Evolutionary conservation across 768 basidiomycete genomes (phyloP).

Genomic region (Jaapia argillacea): DNA sequence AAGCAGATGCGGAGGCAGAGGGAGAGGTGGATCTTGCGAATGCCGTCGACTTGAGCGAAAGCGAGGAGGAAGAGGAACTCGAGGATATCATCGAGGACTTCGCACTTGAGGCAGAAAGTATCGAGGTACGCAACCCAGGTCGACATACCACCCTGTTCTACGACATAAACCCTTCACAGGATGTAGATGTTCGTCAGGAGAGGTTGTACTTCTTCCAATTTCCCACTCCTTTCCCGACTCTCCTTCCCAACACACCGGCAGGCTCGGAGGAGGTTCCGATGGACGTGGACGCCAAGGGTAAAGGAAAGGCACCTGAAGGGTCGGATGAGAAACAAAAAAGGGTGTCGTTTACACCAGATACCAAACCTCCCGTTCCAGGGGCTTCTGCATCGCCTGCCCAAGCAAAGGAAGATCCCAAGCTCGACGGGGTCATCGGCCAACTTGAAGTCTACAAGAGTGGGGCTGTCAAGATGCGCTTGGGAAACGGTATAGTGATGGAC

Average conservation of each 20-base stretch:
- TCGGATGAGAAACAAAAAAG: slow-evolving; percentile 27
- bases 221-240: slow-evolving; percentile 75
- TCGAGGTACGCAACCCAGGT: slow-evolving; percentile 26
- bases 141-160: not conserved
- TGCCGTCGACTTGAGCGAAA: slow-evolving; percentile 62
- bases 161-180: slow-evolving; percentile 23
- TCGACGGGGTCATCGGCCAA: slow-evolving; percentile 77
- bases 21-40: slow-evolving; percentile 40
- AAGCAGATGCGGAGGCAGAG: slow-evolving; percentile 9
- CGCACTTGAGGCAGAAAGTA: slow-evolving; percentile 25
- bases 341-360: slow-evolving; percentile 57
- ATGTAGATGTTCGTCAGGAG: slow-evolving; percentile 43
- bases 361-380: slow-evolving; percentile 35
- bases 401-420: slow-evolving; percentile 16
- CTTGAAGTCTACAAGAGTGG: slow-evolving; percentile 83
- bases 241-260: slow-evolving; percentile 31
- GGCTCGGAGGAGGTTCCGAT: slow-evolving; percentile 18
- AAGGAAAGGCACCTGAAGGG: slow-evolving; percentile 13
- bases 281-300: slow-evolving; percentile 20
- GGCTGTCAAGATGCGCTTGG: slow-evolving; percentile 75
- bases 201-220: slow-evolving; percentile 87
- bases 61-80: slow-evolving; percentile 71
- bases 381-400: slow-evolving; percentile 13
- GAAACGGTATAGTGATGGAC: slow-evolving; percentile 74
- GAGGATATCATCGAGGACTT: slow-evolving; percentile 74